phyloP scores from a whole-genome alignment of 2,329 filamentous ascomycete species.

The Fusarium humuli region DNA sequence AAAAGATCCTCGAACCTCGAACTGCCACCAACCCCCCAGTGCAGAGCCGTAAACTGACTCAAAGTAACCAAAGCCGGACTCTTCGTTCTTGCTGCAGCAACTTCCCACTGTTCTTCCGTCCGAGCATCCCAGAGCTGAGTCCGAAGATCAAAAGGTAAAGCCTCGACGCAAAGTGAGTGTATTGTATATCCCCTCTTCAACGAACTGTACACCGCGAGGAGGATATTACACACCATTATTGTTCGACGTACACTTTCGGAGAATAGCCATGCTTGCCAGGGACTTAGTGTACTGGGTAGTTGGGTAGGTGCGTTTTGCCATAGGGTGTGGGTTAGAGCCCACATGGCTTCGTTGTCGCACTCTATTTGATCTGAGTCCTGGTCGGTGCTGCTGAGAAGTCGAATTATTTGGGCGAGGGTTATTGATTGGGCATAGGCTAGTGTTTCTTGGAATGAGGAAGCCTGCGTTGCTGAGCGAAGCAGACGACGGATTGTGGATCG shows the following conservation, averaged over 20 bases:
- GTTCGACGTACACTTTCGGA: conserved; percentile 10
- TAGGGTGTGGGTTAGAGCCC: neutral
- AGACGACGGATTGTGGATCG: neutral
- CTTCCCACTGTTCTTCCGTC: neutral
- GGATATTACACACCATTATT: conserved; percentile 11
- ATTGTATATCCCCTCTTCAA: conserved; percentile 10
- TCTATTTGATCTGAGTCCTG: neutral
- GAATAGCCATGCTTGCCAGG: conserved; percentile 17
- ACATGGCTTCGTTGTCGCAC: conserved; percentile 5
- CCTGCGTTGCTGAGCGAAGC: neutral
- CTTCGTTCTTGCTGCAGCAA: rapidly evolving
- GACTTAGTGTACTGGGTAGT: conserved; percentile 1
- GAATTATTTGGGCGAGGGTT: neutral
- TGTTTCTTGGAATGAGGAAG: conserved; percentile 1
- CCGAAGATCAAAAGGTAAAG: conserved; percentile 10
- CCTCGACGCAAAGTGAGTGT: conserved; percentile 10
- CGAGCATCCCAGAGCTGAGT: conserved; percentile 1
- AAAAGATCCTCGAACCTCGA: conserved; percentile 10
- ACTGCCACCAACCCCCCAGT: rapidly evolving
- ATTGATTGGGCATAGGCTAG: conserved; percentile 7
- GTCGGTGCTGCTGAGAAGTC: neutral
- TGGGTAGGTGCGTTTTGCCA: conserved; percentile 9
- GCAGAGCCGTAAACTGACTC: neutral
- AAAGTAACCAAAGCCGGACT: neutral
- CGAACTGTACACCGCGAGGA: neutral